Base-by-base conservation (phyloP, 306 rosid genomes). In the Corylus heterophylla region DNA sequence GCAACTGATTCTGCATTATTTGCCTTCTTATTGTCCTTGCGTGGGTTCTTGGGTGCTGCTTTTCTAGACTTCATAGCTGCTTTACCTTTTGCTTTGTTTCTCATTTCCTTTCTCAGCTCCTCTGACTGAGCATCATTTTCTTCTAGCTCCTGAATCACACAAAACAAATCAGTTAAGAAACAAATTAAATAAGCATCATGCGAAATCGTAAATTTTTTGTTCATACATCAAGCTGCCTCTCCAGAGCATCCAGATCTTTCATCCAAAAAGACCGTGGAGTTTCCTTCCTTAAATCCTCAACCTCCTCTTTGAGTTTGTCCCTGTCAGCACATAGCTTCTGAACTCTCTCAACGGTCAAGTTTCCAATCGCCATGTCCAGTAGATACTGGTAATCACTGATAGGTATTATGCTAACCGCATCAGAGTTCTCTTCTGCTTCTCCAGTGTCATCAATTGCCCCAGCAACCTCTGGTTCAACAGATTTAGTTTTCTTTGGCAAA, bases 381-480 rank as follows among this genome's bases (percentile, higher is more conserved):
- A 95, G 84, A 83, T 95, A 95, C 73, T 88, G 93, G 22, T 90
- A 95, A 76, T 95, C 98, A 35, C 96, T 86, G 20, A 79, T 62
- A 25, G 83, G 82, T 72, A 84, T 85, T 80, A 39, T 74, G 54
- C 39, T 77, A 39, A 27, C 69, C 25, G 80, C 29, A 62, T 79
- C 83, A 2, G 93, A 67, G 54, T 64, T 81, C 59, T 79, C 87
- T 69, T 90, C 94, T 52, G 86, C 67, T 70, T 88, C 98, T 58
- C 81, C 85, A 2, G 84, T 37, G 7, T 86, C 93, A 51, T 91
- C 93, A 54, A 72, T 82, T 69, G 97, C 98, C 69, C 98, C 98
- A 20, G 97, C 98, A 78, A 94, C 91, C 81, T 89, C 92, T 5
- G 97, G 98, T 85, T 94, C 95, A 50, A 56, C 89, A 45, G 92